A percentile compares a stretch with the other conserved stretches of the same genome.
Evolutionary conservation across 345 rosid genomes (phyloP).

Genomic region (Lepidium aucheri): DNA sequence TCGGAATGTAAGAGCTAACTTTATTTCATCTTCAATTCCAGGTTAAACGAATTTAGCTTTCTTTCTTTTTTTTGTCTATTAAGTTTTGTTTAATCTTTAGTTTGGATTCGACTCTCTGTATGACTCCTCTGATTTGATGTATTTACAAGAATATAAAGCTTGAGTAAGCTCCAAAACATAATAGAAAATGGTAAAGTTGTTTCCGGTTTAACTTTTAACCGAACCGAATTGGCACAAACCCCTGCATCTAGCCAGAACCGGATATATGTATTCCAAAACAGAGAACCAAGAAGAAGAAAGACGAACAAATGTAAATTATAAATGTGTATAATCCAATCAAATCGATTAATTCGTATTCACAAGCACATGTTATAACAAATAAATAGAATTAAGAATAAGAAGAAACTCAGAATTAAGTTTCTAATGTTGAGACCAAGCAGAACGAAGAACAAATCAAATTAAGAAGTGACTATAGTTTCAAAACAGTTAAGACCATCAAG

Average conservation of each 20-base stretch:
- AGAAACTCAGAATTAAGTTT: not conserved
- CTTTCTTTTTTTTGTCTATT: too few species aligned
- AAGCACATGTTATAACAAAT: slow-evolving; percentile 15
- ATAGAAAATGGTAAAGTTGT: not conserved
- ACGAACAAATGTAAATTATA: not conserved
- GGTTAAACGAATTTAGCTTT: too few species aligned
- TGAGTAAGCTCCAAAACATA: not conserved
- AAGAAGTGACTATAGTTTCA: slow-evolving; percentile 48
- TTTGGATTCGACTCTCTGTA: not conserved
- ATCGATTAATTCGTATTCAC: slow-evolving; percentile 6
- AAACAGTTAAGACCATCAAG: slow-evolving; percentile 65
- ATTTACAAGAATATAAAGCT: not conserved
- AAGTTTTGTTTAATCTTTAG: not conserved
- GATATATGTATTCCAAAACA: too few species aligned
- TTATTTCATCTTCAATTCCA: too few species aligned
- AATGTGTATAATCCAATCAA: not conserved
- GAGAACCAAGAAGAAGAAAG: not conserved
- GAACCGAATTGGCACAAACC: not conserved
- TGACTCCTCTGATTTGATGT: not conserved
- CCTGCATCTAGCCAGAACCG: not conserved
- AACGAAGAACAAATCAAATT: slow-evolving; percentile 3
- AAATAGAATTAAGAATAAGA: not conserved
- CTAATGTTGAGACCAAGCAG: not conserved
- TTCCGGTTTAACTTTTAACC: not conserved
- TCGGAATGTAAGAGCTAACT: too few species aligned